Conservation (phyloP, 2,329 filamentous ascomycete genomes). For the Pseudomassariella vexata region DNA sequence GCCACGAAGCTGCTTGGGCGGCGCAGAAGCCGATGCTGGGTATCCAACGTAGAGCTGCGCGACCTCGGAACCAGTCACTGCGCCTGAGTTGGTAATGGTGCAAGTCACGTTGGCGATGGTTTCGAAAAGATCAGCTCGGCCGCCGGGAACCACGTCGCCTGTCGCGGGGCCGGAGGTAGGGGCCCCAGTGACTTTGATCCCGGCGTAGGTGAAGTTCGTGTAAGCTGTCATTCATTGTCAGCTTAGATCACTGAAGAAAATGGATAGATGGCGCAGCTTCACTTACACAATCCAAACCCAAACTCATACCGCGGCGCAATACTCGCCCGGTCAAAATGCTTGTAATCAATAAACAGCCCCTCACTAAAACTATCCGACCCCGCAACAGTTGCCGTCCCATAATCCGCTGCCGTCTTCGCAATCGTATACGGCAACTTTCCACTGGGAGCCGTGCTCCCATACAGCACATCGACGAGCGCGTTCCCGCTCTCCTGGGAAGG, state of each 20-base stretch:
- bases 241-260: too few species aligned
- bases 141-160: slow-evolving; percentile 30
- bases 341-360: slow-evolving; percentile 59
- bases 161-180: slow-evolving; percentile 32
- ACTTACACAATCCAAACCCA: slow-evolving; percentile 53
- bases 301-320: slow-evolving; percentile 59
- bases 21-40: slow-evolving; percentile 29
- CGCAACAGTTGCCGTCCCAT: slow-evolving; percentile 28
- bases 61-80: slow-evolving; percentile 33
- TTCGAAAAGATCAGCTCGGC: slow-evolving; percentile 38
- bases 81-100: slow-evolving; percentile 32
- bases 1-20: slow-evolving; percentile 54
- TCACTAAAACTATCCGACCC: slow-evolving; percentile 51
- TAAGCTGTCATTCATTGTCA: slow-evolving; percentile 58
- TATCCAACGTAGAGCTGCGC: slow-evolving; percentile 36
- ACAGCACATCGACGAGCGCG: slow-evolving; percentile 67
- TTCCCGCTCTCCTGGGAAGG: slow-evolving; percentile 74
- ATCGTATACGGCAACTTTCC: slow-evolving; percentile 48
- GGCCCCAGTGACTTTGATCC: slow-evolving; percentile 35
- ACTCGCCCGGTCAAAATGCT: slow-evolving; percentile 51
- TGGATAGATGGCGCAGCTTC: too few species aligned
- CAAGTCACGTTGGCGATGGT: slow-evolving; percentile 28
- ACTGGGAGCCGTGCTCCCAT: slow-evolving; percentile 45
- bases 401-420: slow-evolving; percentile 39
- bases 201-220: slow-evolving; percentile 59